phyloP scores from a whole-genome alignment of 1,284 basidiomycete genomes.

The Fomitopsis schrenkii region DNA sequence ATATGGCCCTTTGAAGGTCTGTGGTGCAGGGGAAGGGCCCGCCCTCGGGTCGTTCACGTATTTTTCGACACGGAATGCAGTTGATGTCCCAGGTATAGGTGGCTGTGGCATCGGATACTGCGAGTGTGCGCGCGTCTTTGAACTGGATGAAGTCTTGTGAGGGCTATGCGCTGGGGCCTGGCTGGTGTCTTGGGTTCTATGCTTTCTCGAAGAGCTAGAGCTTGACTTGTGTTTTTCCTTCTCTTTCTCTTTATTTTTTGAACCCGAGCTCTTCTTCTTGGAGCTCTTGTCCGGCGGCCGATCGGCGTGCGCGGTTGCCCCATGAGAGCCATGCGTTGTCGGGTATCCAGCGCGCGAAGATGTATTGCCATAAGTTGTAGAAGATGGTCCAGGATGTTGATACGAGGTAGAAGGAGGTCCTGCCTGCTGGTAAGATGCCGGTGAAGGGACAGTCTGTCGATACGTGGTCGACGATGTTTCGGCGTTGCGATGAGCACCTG shows the following conservation, averaged over 20 bases:
- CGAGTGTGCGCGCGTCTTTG: background rate
- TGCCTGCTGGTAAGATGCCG: background rate
- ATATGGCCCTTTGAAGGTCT: background rate
- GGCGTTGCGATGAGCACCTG: background rate
- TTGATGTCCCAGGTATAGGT: conserved; percentile 9
- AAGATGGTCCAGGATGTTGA: background rate
- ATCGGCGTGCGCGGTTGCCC: background rate
- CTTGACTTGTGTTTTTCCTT: conserved; percentile 13
- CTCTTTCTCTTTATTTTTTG: conserved; percentile 19
- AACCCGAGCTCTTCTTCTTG: conserved; percentile 11
- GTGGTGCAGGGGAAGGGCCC: background rate
- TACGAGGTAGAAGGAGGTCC: background rate
- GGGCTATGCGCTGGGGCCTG: background rate
- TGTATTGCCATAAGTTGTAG: background rate
- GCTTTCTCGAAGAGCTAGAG: conserved; percentile 2
- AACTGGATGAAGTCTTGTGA: background rate
- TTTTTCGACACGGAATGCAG: conserved; percentile 14
- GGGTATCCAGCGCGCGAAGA: background rate
- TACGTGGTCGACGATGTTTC: background rate
- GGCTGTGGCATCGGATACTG: conserved; percentile 2
- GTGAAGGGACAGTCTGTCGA: background rate
- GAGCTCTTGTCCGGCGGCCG: background rate
- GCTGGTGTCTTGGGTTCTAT: background rate
- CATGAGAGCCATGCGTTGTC: background rate
- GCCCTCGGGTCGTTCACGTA: conserved; percentile 17